Conservation (phyloP, 2,329 filamentous ascomycete genomes). For the Sarocladium oryzae region DNA sequence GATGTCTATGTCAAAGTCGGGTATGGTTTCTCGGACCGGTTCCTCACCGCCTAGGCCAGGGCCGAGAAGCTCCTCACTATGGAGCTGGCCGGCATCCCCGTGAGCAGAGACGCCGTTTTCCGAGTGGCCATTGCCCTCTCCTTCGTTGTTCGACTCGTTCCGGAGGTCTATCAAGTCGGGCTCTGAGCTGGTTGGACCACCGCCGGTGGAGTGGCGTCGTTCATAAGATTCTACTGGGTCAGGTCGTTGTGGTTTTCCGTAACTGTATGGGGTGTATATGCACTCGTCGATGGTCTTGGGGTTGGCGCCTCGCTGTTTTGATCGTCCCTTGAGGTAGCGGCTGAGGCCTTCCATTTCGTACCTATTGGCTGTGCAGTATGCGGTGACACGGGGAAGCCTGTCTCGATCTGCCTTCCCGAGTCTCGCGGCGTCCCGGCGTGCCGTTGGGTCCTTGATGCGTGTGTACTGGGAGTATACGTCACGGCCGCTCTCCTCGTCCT, state of each 20-base stretch:
- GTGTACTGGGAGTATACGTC: slow-evolving; percentile 99
- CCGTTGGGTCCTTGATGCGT: slow-evolving; percentile 92
- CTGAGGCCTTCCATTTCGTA: slow-evolving; percentile 88
- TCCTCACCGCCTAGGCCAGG: slow-evolving; percentile 27
- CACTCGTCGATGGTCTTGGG: slow-evolving; percentile 97
- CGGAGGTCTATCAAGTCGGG: slow-evolving; percentile 56
- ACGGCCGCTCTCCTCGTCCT: slow-evolving; percentile 82
- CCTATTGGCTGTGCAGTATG: slow-evolving; percentile 89
- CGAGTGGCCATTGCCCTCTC: slow-evolving; percentile 19
- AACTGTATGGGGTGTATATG: slow-evolving; percentile 91
- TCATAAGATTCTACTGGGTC: slow-evolving; percentile 46
- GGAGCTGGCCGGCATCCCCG: slow-evolving; percentile 20
- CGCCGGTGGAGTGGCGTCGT: slow-evolving; percentile 70
- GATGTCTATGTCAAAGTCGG: slow-evolving; percentile 79
- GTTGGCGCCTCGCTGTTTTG: slow-evolving; percentile 68
- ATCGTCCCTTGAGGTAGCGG: slow-evolving; percentile 81
- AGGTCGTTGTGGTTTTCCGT: slow-evolving; percentile 40
- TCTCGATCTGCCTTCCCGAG: slow-evolving; percentile 90
- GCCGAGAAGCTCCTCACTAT: slow-evolving; percentile 28
- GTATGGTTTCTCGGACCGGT: slow-evolving; percentile 38
- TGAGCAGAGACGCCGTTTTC: slow-evolving; percentile 21
- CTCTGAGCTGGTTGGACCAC: slow-evolving; percentile 42
- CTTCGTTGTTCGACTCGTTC: background rate
- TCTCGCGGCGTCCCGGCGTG: slow-evolving; percentile 82
- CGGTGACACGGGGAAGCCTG: slow-evolving; percentile 81